Base-by-base conservation (phyloP, 129 eudicot genomes). In the Cynara cardunculus region DNA sequence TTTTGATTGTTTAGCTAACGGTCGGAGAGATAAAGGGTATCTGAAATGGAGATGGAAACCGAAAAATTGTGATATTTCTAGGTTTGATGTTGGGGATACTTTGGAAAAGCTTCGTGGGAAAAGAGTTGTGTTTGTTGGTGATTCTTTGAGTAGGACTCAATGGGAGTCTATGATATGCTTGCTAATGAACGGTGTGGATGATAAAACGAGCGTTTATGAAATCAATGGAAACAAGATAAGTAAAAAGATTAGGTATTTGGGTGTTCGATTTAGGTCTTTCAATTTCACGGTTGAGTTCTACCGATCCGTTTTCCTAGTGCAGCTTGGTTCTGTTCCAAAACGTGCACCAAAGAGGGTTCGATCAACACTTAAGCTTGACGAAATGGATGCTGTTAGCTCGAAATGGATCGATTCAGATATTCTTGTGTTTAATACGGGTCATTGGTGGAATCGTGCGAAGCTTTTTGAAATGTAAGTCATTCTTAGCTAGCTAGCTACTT, bases 131-230 rank as follows among this genome's bases (percentile, higher is more conserved):
- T 94, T 94, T 84, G 97, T 94, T 80, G 97, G 99, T 9, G 99
- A 94, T 85, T 94, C 99, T 3, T 80, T 94, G 87, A 85, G 97
- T 82, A 83, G 99, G 34, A 94, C 97, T 30, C 99, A 94, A 49
- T 94, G 99, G 97, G 97, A 94, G 84, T 94, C 99, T 9, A 86
- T 92, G 91, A 89, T 94, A 34, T 94, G 99, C 80, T 74, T 94
- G 94, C 85, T 94, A 22, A 94, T 94, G 94, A 87, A 81, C 13
- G 99, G 97, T 12, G 90, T 92, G 72, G 91, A 84, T 75, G 97
- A 92, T 82, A 90, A 90, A 74, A 30, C 34, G 19, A 87, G 89
- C 73, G 97, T 94, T 64, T 92, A 87, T 85, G 97, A 94, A 81
- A 72, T 89, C 22, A 86, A 89, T 80, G 92, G 97, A 62, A 90